These are phyloP conservation scores for Candida odintsovae DNA, from an alignment of 805 yeast species.

Conservation along the genomic window DNA sequence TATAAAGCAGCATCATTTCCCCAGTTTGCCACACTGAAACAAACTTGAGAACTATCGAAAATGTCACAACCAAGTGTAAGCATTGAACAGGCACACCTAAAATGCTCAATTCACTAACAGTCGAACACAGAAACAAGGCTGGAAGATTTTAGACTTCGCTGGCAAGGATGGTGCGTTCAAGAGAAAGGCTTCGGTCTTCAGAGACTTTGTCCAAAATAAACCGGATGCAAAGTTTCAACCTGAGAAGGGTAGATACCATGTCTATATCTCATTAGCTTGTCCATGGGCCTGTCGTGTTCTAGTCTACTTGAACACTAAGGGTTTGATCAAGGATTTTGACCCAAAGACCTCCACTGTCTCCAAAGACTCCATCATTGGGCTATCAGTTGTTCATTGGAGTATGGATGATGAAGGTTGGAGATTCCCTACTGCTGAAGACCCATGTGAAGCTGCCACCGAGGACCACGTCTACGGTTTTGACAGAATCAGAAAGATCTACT, in stretches of 20 bases:
- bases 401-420: constrained; percentile 90
- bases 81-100: not conserved
- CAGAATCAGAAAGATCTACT: constrained; percentile 67
- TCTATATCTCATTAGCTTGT: constrained; percentile 84
- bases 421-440: constrained; percentile 46
- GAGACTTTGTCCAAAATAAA: constrained; percentile 53
- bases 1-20: not conserved
- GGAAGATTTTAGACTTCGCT: constrained; percentile 45
- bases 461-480: constrained; percentile 57
- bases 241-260: constrained; percentile 76
- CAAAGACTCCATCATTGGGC: constrained; percentile 43
- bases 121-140: constrained; percentile 11
- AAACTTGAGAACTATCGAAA: not conserved
- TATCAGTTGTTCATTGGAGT: constrained; percentile 86
- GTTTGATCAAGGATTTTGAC: constrained; percentile 44
- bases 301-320: constrained; percentile 69
- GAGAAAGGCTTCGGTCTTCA: constrained; percentile 50
- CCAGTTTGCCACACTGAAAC: too few relatives aligned
- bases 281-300: constrained; percentile 94
- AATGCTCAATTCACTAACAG: constrained; percentile 4
- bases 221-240: constrained; percentile 64
- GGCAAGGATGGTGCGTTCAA: constrained; percentile 49
- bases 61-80: constrained; percentile 12
- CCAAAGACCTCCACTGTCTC: constrained; percentile 24
- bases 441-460: constrained; percentile 37